Evolutionary conservation across 2,329 filamentous ascomycete genomes (phyloP).

Genomic region (Decorospora gaudefroyi): DNA sequence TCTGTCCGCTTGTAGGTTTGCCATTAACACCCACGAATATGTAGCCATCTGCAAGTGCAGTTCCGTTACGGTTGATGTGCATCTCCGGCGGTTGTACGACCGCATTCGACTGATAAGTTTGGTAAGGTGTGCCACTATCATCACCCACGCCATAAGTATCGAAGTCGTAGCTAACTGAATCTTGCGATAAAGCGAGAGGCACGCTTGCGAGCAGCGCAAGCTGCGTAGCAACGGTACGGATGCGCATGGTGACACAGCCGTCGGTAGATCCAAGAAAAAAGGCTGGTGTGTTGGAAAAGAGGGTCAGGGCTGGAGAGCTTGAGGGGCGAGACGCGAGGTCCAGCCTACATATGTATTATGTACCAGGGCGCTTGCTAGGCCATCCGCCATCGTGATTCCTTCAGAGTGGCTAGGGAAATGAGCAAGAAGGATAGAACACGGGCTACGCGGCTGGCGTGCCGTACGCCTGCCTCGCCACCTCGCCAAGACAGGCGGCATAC

Average conservation of each 20-base stretch:
- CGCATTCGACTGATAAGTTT: constrained; percentile 23
- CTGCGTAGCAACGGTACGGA: background rate
- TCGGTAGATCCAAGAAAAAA: background rate
- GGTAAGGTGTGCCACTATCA: constrained; percentile 18
- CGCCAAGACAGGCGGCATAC: too few species aligned
- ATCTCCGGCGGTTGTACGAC: constrained; percentile 22
- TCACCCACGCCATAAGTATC: constrained; percentile 19
- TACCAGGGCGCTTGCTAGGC: too few species aligned
- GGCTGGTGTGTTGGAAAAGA: too few species aligned
- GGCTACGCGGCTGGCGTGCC: too few species aligned
- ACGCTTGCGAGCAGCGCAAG: constrained; percentile 4
- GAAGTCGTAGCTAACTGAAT: constrained; percentile 20
- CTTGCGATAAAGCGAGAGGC: constrained; percentile 14
- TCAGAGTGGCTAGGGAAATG: too few species aligned
- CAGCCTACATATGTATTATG: too few species aligned
- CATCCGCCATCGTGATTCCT: too few species aligned
- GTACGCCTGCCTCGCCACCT: too few species aligned
- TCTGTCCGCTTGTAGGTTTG: constrained; percentile 23
- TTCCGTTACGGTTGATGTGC: constrained; percentile 20
- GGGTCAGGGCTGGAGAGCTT: too few species aligned
- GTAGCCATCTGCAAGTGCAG: constrained; percentile 17
- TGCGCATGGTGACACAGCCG: constrained; percentile 1
- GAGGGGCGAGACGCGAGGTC: too few species aligned
- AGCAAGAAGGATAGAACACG: too few species aligned
- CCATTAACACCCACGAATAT: constrained; percentile 25